Percentiles rank a stretch among this genome's conserved stretches.
These are phyloP conservation scores for Ophiostoma quercus DNA, from an alignment of 2,329 filamentous ascomycete species.

Conservation along the genomic window DNA sequence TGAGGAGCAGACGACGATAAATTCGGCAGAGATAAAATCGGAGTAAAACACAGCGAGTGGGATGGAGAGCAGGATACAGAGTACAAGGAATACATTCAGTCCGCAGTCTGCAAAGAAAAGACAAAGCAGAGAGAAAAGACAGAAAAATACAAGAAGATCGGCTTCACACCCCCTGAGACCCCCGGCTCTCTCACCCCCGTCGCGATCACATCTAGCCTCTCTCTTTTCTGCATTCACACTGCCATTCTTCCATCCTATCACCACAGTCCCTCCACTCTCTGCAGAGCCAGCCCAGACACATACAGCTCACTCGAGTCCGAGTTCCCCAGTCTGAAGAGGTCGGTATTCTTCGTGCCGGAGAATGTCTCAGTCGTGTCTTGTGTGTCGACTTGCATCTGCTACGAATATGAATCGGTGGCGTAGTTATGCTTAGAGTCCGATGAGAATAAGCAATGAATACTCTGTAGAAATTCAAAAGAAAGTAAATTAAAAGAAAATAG, in stretches of 20 bases:
- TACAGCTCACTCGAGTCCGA: neutral
- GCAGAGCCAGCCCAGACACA: no score
- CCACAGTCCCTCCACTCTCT: neutral
- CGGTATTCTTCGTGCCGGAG: slow-evolving; percentile 4
- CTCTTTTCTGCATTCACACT: neutral
- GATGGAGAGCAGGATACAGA: neutral
- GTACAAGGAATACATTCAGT: neutral
- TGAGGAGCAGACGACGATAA: neutral
- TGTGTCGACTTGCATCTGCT: neutral
- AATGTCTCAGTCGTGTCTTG: slow-evolving; percentile 7
- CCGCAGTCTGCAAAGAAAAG: neutral
- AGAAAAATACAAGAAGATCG: neutral
- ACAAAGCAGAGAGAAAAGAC: no score
- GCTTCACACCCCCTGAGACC: slow-evolving; percentile 8
- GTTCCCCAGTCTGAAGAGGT: neutral
- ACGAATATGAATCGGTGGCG: neutral
- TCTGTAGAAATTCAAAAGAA: no score
- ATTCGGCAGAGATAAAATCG: neutral
- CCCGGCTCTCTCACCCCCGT: slow-evolving; percentile 8
- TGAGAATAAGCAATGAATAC: no score
- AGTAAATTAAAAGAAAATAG: neutral
- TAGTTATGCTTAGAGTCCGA: neutral
- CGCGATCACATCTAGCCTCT: slow-evolving; percentile 9
- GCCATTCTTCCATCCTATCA: neutral
- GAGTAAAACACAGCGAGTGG: neutral